Base-by-base conservation (phyloP, 441 rosid species). In the Raphanus hybrid region DNA sequence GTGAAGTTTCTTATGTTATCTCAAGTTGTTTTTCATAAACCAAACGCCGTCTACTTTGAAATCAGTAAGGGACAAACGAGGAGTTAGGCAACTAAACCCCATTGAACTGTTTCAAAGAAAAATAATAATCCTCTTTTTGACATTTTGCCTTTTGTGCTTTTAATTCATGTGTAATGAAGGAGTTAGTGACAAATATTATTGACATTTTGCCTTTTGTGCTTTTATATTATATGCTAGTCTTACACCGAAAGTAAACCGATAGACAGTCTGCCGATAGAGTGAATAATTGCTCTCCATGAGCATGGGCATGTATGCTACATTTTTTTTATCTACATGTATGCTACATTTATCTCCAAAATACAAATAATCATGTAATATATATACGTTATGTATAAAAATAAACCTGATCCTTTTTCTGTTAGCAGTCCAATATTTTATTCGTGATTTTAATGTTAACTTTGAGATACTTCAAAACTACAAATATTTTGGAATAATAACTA, bases 41-140 rank as follows among this genome's bases (percentile, higher is more conserved):
- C 50, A 10, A 41, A 65, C 3, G 29, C 67, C 8, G 6, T 64
- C 4, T 39, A 14, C 8, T 59, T 15, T 72, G 59, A 67, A 50
- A 16, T 34, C 10, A 57, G 71, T 6, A 50, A 67, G 78, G 37
- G 68, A 71, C 64, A 71, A 71, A 67, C 55, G 50, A 60, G 6
- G 9, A 57, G 82, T 79, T 79, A 69, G 82, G 71, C 75, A 74
- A 69, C 78, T 74, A 69, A 74, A 69, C 67, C 75, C 35, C 59
- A 50, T 60, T 72, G 37, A 67, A 32, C 16, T 54, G 11, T 23
- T 59, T 37, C 1, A 39, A 39, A 64, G 20, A 8, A 50, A 50
- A 15, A 9, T n/a, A 9, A 18, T 4, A 34, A 14, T 35, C 45
- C n/a, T 32, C 5, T 55, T 57, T 9, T 41, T 52, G 60, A 45